These are phyloP conservation scores for Podospora tetraspora DNA, from an alignment of 495 filamentous ascomycete species.

Conservation along the genomic window DNA sequence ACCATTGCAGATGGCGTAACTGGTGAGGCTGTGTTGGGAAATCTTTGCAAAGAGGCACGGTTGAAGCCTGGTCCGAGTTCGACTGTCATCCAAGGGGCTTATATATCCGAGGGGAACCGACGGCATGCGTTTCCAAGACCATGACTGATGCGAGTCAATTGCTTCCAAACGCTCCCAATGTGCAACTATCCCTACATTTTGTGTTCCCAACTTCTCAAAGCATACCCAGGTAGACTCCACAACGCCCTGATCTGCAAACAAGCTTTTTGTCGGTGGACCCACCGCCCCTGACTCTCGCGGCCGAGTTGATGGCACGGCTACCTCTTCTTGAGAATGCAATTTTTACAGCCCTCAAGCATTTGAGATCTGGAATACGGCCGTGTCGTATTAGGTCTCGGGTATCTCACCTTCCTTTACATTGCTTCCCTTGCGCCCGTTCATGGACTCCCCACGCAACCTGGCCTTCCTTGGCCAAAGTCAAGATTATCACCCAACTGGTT, in stretches of 20 bases:
- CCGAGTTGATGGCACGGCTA: neutral
- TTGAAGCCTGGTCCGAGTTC: neutral
- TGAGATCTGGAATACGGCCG: neutral
- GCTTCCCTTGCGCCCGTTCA: neutral
- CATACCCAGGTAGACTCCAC: neutral
- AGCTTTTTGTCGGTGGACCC: neutral
- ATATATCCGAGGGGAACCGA: neutral
- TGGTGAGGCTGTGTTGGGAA: constrained; percentile 1
- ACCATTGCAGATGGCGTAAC: neutral
- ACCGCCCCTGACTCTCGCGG: neutral
- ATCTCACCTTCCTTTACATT: neutral
- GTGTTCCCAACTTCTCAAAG: neutral
- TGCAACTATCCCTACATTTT: neutral
- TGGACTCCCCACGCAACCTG: neutral
- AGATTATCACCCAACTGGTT: neutral
- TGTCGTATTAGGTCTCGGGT: neutral
- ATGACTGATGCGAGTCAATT: neutral
- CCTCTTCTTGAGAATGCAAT: neutral
- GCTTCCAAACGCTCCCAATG: neutral
- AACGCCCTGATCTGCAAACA: neutral
- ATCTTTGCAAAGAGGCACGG: neutral
- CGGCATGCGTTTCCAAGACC: neutral
- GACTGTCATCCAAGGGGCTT: neutral
- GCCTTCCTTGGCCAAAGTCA: neutral
- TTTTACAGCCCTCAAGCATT: neutral